These are phyloP conservation scores for Penicillium crustosum DNA, from an alignment of 2,329 filamentous ascomycete species.

Conservation along the genomic window DNA sequence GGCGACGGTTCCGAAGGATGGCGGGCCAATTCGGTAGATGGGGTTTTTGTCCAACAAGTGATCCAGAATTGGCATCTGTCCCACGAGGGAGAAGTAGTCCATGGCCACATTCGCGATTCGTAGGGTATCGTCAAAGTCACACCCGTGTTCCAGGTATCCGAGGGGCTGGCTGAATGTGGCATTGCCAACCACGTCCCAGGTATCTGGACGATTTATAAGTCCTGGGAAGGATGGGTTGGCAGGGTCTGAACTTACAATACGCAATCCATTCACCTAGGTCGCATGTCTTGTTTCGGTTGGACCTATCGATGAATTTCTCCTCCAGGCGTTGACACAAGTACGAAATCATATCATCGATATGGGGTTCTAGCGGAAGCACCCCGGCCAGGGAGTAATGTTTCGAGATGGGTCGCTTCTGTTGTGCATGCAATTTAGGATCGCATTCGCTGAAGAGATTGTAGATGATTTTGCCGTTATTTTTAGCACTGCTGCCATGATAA, in stretches of 20 bases:
- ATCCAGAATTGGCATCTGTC: slow-evolving; percentile 28
- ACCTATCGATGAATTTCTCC: slow-evolving; percentile 31
- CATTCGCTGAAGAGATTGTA: slow-evolving; percentile 43
- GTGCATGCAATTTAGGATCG: slow-evolving; percentile 35
- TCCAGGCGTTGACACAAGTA: slow-evolving; percentile 36
- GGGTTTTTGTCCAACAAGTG: slow-evolving; percentile 31
- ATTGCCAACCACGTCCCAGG: slow-evolving; percentile 30
- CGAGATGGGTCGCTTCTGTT: slow-evolving; percentile 40
- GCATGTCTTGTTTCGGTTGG: slow-evolving; percentile 28
- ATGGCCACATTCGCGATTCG: slow-evolving; percentile 19
- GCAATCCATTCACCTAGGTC: slow-evolving; percentile 46
- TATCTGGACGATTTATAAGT: slow-evolving; percentile 8
- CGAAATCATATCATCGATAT: slow-evolving; percentile 33
- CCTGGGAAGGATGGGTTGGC: background rate
- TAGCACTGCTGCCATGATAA: slow-evolving; percentile 38
- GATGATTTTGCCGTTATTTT: slow-evolving; percentile 38
- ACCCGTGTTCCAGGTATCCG: slow-evolving; percentile 29
- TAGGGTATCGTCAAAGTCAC: slow-evolving; percentile 26
- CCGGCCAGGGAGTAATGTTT: slow-evolving; percentile 37
- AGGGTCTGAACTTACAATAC: slow-evolving; percentile 35
- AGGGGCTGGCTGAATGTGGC: slow-evolving; percentile 29
- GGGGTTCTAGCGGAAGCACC: slow-evolving; percentile 26
- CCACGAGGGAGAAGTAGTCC: slow-evolving; percentile 27
- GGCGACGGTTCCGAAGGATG: slow-evolving; percentile 20
- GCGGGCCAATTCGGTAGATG: slow-evolving; percentile 23